A percentile compares a stretch with the other conserved stretches of the same genome.
Conservation (phyloP, 176 grass and related monocot genomes). For the Lolium rigidum region DNA sequence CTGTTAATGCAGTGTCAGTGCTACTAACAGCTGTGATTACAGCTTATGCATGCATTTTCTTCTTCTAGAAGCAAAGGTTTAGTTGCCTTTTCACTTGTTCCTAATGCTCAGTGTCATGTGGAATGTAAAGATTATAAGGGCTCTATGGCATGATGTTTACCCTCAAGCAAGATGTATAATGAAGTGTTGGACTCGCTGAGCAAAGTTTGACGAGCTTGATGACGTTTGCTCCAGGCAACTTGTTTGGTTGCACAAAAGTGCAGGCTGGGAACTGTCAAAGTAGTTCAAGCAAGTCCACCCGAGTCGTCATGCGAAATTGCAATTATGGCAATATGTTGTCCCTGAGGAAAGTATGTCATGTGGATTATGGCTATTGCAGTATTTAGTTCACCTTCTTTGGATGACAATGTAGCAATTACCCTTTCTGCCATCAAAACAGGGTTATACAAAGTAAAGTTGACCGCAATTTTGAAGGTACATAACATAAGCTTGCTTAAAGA, state of each 20-base stretch:
- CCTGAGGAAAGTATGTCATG: not conserved
- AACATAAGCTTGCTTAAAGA: not conserved
- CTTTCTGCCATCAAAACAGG: not conserved
- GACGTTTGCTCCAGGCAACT: not conserved
- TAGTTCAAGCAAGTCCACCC: conserved; percentile 2
- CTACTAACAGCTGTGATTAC: conserved; percentile 71
- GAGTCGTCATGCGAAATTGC: not conserved
- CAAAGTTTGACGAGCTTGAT: not conserved
- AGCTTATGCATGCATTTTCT: conserved; percentile 67
- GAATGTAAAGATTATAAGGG: conserved; percentile 25
- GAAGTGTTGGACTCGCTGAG: not conserved
- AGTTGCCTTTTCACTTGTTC: conserved; percentile 1
- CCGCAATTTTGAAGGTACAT: not conserved
- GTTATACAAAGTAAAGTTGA: not conserved
- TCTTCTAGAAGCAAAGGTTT: conserved; percentile 51
- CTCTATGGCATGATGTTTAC: not conserved
- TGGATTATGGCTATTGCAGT: not conserved
- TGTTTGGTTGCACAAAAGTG: not conserved
- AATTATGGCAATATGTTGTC: not conserved
- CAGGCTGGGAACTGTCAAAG: not conserved
- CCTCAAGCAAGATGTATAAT: conserved; percentile 15
- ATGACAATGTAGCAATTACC: not conserved
- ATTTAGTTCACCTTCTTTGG: not conserved
- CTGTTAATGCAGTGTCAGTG: conserved; percentile 82
- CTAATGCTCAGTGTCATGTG: not conserved